These are phyloP conservation scores for Penicillium sp. DNA, from an alignment of 2,329 filamentous ascomycete genomes.

Conservation along the genomic window DNA sequence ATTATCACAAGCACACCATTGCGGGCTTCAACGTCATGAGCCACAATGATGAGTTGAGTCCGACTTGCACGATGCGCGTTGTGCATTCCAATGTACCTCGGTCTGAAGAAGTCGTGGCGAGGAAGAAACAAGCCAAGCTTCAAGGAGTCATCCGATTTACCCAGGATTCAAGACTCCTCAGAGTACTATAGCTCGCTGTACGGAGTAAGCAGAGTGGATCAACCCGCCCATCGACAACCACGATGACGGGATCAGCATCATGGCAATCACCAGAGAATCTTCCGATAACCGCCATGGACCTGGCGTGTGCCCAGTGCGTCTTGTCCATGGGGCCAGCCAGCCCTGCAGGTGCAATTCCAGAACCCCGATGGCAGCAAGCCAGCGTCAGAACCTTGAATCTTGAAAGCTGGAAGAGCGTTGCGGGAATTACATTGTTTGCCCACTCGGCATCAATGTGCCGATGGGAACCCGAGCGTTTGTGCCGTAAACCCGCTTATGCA, in stretches of 20 bases:
- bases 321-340: conserved; percentile 1
- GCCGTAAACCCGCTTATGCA: conserved; percentile 20
- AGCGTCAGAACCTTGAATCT: conserved; percentile 1
- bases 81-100: background rate
- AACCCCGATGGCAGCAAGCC: background rate
- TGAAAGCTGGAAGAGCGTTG: background rate
- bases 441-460: conserved; percentile 27
- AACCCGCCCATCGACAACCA: background rate
- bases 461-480: conserved; percentile 15
- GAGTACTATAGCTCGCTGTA: background rate
- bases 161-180: no score
- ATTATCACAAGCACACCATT: background rate
- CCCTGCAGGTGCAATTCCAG: conserved; percentile 3
- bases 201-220: background rate
- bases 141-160: background rate
- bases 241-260: background rate
- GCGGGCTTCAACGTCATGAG: conserved; percentile 2
- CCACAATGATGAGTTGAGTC: background rate
- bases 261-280: background rate
- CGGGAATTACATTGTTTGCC: background rate
- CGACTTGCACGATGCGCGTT: background rate
- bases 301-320: background rate
- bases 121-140: background rate
- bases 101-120: background rate
- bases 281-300: background rate